Percentiles rank a stretch among this genome's conserved stretches.
Evolutionary conservation across 305 asterid genomes (phyloP).

Genomic region (Ajuga reptans): DNA sequence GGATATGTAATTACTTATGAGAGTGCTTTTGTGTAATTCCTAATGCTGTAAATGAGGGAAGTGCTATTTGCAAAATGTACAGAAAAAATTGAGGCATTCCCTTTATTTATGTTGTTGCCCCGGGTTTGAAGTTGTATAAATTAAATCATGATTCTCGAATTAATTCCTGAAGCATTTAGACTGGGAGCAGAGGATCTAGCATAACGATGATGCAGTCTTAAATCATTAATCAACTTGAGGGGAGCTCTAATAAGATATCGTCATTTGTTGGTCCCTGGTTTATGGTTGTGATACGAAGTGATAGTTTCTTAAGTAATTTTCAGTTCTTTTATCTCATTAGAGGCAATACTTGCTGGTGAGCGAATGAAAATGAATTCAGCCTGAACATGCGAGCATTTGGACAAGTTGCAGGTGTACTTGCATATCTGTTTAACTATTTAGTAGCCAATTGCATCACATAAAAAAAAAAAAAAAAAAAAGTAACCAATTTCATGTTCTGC

Average conservation of each 20-base stretch:
- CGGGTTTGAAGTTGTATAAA: background rate
- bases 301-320: background rate
- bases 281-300: background rate
- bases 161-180: background rate
- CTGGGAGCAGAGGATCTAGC: background rate
- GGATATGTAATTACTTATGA: background rate
- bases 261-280: conserved; percentile 1
- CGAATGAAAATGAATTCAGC: background rate
- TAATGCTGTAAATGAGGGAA: background rate
- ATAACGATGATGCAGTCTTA: background rate
- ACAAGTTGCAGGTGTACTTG: background rate
- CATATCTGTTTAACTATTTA: background rate
- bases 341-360: conserved; percentile 5
- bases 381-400: background rate
- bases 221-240: background rate
- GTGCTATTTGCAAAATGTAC: background rate
- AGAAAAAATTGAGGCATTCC: background rate
- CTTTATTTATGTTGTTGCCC: background rate
- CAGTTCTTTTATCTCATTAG: background rate
- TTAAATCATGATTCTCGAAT: background rate
- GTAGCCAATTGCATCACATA: background rate
- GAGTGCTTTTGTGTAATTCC: background rate
- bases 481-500: background rate
- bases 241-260: background rate
- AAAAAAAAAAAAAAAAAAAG: background rate